These are phyloP conservation scores for Tetratostichococcus sp. DNA, from an alignment of 139 green algal genomes.

Conservation along the genomic window DNA sequence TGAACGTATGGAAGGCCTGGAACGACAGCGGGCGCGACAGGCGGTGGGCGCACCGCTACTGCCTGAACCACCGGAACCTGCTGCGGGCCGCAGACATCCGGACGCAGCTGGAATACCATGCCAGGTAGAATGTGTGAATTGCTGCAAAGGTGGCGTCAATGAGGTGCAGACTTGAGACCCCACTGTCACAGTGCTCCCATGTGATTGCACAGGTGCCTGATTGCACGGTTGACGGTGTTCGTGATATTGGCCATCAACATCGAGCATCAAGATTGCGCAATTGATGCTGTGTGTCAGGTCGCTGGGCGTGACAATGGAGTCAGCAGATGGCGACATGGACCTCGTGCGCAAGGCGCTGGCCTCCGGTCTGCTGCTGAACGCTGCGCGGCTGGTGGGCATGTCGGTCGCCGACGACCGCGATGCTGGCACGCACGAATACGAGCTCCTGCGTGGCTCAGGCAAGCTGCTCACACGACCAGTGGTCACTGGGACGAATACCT, in stretches of 20 bases:
- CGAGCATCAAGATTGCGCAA: too few relatives aligned
- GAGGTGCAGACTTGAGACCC: not conserved
- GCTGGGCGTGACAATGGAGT: slow-evolving; percentile 40
- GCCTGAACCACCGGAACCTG: slow-evolving; percentile 67
- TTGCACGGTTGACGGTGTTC: too few relatives aligned
- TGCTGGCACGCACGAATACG: slow-evolving; percentile 51
- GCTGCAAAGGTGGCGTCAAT: too few relatives aligned
- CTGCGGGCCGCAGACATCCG: slow-evolving; percentile 65
- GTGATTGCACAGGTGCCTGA: too few relatives aligned
- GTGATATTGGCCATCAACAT: too few relatives aligned
- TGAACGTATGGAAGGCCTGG: slow-evolving; percentile 84
- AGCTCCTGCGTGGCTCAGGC: slow-evolving; percentile 40
- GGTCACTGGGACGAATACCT: too few relatives aligned
- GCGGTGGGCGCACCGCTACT: slow-evolving; percentile 42
- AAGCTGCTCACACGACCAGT: too few relatives aligned
- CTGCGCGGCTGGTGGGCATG: slow-evolving; percentile 26
- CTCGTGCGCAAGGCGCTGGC: slow-evolving; percentile 30
- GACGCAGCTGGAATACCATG: slow-evolving; percentile 21
- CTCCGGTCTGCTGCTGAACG: slow-evolving; percentile 65
- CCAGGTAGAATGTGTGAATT: too few relatives aligned
- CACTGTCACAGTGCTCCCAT: too few relatives aligned
- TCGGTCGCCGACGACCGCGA: slow-evolving; percentile 43
- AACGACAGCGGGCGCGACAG: slow-evolving; percentile 30
- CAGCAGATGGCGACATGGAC: slow-evolving; percentile 41
- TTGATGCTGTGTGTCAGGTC: slow-evolving; percentile 31